Evolutionary conservation across 345 rosid genomes (phyloP).

Genomic region (Dimocarpus longan): DNA sequence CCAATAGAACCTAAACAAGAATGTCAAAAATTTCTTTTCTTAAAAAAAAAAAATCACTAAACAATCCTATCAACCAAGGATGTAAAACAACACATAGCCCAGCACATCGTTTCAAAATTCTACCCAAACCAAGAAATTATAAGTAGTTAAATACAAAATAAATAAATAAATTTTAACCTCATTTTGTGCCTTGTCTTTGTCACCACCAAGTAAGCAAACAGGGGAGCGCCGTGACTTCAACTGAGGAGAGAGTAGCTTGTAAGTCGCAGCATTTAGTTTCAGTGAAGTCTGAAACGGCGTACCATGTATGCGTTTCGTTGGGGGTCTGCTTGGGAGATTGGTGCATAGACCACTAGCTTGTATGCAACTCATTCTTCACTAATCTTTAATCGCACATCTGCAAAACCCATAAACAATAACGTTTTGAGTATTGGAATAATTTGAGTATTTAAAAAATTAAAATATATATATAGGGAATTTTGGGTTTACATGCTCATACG

Average conservation of each 20-base stretch:
- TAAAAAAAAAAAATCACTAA: too few relatives aligned
- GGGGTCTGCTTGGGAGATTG: not conserved
- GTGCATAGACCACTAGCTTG: not conserved
- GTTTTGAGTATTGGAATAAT: not conserved
- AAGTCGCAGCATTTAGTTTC: constrained; percentile 19
- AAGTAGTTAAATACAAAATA: not conserved
- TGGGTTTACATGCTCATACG: not conserved
- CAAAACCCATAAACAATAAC: not conserved
- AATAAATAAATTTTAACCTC: constrained; percentile 38
- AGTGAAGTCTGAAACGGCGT: constrained; percentile 11
- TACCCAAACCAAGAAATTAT: not conserved
- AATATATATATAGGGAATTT: not conserved
- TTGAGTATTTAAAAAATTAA: not conserved
- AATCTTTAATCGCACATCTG: constrained; percentile 1
- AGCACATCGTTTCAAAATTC: not conserved
- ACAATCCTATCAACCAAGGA: not conserved
- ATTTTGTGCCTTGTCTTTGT: constrained; percentile 55
- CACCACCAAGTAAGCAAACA: constrained; percentile 60
- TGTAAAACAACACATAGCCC: not conserved
- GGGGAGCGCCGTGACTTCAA: constrained; percentile 32
- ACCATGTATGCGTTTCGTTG: not conserved
- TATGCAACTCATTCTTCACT: constrained; percentile 15
- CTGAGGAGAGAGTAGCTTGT: constrained; percentile 27
- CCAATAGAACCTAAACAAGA: not conserved
- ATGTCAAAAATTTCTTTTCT: too few relatives aligned